Base-by-base conservation (phyloP, 352 stramenopile species). In the Pythium monospermum region DNA sequence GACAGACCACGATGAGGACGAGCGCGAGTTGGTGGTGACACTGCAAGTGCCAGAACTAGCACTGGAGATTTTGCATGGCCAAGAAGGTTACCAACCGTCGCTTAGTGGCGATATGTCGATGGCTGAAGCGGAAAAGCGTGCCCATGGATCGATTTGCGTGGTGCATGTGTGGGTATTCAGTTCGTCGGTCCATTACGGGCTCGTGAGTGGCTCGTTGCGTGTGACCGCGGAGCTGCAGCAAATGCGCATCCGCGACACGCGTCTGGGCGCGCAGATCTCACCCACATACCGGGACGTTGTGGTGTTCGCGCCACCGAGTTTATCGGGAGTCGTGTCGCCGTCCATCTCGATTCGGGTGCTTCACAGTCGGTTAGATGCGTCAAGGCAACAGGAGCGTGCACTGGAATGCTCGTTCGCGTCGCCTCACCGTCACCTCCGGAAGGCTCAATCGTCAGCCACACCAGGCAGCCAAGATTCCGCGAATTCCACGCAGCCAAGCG, bases 1-100 rank as follows among this genome's bases (percentile, higher is more conserved):
- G n/a, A n/a, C n/a, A n/a, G 44, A 53, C 22, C 42, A 48, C 7
- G 80, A 85, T 23, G 54, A 62, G 13, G 54, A 62, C 43, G 73
- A 88, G 43, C 68, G 69, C 4, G 70, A 83, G 41, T 49, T 86
- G n/a, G 43, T 87, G 6, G 50, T 90, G 35, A 76, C 74, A 2
- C 16, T 85, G 2, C 54, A 71, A 28, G 68, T 89, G 40, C 83
- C 83, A 13, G 81, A 91, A 52, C 68, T 94, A 16, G 76, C 83
- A 32, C 76, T 94, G 60, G 83, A 94, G 41, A 68, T 94, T 57
- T 60, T 91, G 13, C 71, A 89, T 44, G 77, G 81, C 0, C 68
- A 89, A 43, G 57, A 86, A 41, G 83, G 83, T 5, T 94, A 92
- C 45, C 76, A 92, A 27, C 83, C 81, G 11, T 87, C 79, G 5